phyloP scores from a whole-genome alignment of 805 yeast species.

The Nakazawaea siamensis region DNA sequence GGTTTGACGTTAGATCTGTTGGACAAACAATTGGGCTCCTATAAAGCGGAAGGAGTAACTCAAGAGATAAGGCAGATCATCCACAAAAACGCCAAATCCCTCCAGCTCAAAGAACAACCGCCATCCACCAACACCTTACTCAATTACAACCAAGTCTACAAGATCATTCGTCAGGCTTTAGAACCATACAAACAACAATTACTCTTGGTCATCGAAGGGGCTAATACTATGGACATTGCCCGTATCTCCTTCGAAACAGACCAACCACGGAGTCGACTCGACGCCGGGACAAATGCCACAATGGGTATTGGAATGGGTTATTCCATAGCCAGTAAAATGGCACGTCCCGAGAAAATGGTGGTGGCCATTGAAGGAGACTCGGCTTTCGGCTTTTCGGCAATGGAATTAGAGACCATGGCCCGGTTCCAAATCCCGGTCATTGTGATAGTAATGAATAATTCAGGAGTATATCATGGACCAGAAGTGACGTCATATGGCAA shows the following conservation, averaged over 20 bases:
- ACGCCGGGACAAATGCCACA: constrained; percentile 72
- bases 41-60: constrained; percentile 25
- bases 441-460: constrained; percentile 61
- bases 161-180: constrained; percentile 33
- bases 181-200: constrained; percentile 21
- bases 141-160: constrained; percentile 49
- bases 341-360: constrained; percentile 34
- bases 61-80: constrained; percentile 20
- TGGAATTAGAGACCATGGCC: constrained; percentile 66
- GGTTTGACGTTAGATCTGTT: constrained; percentile 31
- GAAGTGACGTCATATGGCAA: constrained; percentile 22
- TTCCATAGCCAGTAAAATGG: constrained; percentile 50
- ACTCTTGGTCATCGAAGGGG: constrained; percentile 59
- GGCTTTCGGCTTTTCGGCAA: constrained; percentile 67
- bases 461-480: constrained; percentile 65
- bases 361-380: constrained; percentile 69
- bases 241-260: constrained; percentile 50
- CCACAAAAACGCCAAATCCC: constrained; percentile 20
- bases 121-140: constrained; percentile 17
- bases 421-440: constrained; percentile 45
- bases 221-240: constrained; percentile 69
- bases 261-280: constrained; percentile 46
- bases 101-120: constrained; percentile 24
- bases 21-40: constrained; percentile 15
- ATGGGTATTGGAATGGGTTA: constrained; percentile 74